Evolutionary conservation across 129 eudicot genomes (phyloP), one percentile per base, ranked within the genome.

Genomic region (Artemisia tridentata): DNA sequence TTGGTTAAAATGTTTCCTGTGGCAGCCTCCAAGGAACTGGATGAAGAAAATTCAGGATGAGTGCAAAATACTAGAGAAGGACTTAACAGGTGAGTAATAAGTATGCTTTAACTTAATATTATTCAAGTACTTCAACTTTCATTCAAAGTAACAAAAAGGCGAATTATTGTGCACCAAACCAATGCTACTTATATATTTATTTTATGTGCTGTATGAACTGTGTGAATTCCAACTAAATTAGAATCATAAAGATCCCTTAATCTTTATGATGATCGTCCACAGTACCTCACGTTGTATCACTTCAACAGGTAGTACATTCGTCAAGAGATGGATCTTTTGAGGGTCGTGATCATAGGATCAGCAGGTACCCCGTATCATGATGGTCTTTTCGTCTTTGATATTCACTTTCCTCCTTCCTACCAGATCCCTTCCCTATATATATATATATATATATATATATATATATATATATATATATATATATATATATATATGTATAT

Each of bases 301-400:
- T 54, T 57, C 25, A 25, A 45, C 83, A 85, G 95, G 84, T 50
- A 79, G 76, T 1, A 89, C 86, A 78, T 89, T 66, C 76, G 96
- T 84, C 20, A 78, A 92, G 79, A 90, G 75, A 84, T 89, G 92
- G 92, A 89, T 80, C 96, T 89, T 52, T 65, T 89, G 83, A 84
- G 92, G 80, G 92, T 90, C 72, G 85, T 85, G 58, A 70, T 89
- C 16, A 51, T 84, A 21, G 96, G 96, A 21, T 86, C 96, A 6
- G 90, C 86, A 63, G 96, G 96, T 65, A 89, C 96, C 18, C 96
- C 96, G 1, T 89, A 89, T 79, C 96, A 89, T 16, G 92, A 89
- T 65, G 96, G 96, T 12, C 88, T 89, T 57, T 89, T 86, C 47
- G 84, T 86, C 67, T 89, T 89, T 71, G 96, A 89, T 78, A 78